Percentiles rank a stretch among this genome's conserved stretches.
phyloP scores from a whole-genome alignment of 257 asterid genomes.

The Plectranthus barbatus region DNA sequence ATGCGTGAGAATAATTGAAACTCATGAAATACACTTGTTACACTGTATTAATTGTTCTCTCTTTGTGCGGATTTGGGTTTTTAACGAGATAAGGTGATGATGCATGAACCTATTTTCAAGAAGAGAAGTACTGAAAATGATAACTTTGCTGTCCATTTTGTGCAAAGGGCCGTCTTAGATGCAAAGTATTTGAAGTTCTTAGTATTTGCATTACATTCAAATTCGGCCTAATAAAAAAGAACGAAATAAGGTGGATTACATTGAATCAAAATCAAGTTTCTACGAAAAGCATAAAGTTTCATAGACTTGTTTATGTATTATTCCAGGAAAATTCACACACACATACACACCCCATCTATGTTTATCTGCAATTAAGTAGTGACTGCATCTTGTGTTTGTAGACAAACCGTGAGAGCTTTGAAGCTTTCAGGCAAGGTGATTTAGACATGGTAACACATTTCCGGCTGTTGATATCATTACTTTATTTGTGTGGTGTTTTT shows the following conservation, averaged over 20 bases:
- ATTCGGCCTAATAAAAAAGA: neutral
- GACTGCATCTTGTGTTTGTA: constrained; percentile 11
- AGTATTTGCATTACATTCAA: neutral
- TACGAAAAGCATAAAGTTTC: neutral
- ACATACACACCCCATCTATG: neutral
- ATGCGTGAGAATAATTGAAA: neutral
- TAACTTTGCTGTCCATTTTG: neutral
- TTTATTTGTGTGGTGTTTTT: neutral
- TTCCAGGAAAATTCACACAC: neutral
- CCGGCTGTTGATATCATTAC: constrained; percentile 1
- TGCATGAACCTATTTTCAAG: neutral
- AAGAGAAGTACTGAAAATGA: neutral
- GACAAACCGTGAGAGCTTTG: constrained; percentile 12
- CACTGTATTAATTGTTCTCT: neutral
- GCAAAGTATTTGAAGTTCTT: neutral
- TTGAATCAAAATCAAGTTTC: neutral
- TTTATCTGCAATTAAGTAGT: neutral
- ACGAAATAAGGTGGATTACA: neutral
- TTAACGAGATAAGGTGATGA: neutral
- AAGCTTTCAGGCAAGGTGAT: constrained; percentile 1
- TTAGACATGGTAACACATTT: constrained; percentile 27
- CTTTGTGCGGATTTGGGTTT: neutral
- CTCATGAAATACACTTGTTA: neutral
- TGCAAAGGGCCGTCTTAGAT: neutral
- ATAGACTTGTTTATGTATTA: neutral